phyloP scores from a whole-genome alignment of 202 grass and related monocot species.

The Schoenoplectus tabernaemontani region DNA sequence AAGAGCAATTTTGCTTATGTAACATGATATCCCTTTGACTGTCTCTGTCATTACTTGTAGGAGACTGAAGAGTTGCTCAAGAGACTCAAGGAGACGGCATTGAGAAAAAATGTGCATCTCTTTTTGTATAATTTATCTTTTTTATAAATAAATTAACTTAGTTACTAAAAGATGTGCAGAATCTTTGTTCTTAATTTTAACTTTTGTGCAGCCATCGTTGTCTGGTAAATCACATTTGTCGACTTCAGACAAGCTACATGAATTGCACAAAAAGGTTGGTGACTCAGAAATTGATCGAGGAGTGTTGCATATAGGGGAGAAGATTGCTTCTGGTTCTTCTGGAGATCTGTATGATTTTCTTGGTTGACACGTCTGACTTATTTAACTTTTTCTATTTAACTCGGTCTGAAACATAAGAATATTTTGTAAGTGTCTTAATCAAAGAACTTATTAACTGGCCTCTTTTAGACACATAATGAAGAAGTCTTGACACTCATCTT shows the following conservation, averaged over 20 bases:
- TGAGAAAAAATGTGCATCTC: conserved; percentile 33
- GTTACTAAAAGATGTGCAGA: neutral
- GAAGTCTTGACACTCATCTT: neutral
- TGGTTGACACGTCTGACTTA: neutral
- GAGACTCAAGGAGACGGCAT: conserved; percentile 48
- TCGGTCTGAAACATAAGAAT: neutral
- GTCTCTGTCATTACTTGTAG: conserved; percentile 38
- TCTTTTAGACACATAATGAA: neutral
- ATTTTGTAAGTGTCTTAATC: neutral
- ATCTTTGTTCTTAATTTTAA: conserved; percentile 12
- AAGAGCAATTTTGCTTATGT: neutral
- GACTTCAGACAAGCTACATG: conserved; percentile 39
- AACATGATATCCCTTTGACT: neutral
- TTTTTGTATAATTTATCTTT: conserved; percentile 25
- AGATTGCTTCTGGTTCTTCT: conserved; percentile 83
- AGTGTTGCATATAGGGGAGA: conserved; percentile 49
- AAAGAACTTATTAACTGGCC: neutral
- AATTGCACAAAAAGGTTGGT: conserved; percentile 39
- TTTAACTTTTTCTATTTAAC: neutral
- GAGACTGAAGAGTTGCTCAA: conserved; percentile 69
- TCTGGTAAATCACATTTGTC: conserved; percentile 52
- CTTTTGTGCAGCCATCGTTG: conserved; percentile 40
- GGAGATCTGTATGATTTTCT: conserved; percentile 77
- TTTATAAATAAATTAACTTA: conserved; percentile 12
- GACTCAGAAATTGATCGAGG: conserved; percentile 62